These are phyloP conservation scores for Boletus rubroflammeus DNA, from an alignment of 768 basidiomycete genomes.

Conservation along the genomic window DNA sequence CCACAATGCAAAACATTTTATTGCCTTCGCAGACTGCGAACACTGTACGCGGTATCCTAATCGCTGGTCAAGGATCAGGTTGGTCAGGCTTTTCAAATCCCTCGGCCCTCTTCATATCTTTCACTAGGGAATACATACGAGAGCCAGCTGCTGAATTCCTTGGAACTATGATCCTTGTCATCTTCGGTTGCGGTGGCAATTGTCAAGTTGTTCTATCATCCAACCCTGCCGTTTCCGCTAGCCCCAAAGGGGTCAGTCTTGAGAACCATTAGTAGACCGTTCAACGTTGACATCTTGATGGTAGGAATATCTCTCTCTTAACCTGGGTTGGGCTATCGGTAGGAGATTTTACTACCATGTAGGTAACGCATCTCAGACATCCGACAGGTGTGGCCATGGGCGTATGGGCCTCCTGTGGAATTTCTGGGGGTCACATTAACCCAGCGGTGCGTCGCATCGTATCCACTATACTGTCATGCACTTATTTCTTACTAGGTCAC, in stretches of 20 bases:
- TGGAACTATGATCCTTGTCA: constrained; percentile 53
- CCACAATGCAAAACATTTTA: not conserved
- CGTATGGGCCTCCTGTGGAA: constrained; percentile 61
- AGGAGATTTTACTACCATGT: not conserved
- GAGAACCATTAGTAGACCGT: not conserved
- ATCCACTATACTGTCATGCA: not conserved
- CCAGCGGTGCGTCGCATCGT: constrained; percentile 48
- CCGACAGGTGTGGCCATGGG: constrained; percentile 53
- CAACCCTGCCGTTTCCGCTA: constrained; percentile 41
- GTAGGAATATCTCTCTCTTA: constrained; percentile 25
- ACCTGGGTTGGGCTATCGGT: constrained; percentile 34
- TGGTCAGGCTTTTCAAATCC: not conserved
- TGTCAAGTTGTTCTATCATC: constrained; percentile 55
- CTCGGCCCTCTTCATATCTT: constrained; percentile 1
- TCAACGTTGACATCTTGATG: not conserved
- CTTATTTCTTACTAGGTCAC: constrained; percentile 51
- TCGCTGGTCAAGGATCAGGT: constrained; percentile 56
- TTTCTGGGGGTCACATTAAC: constrained; percentile 76
- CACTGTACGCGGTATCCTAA: constrained; percentile 44
- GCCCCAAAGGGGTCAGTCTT: constrained; percentile 52
- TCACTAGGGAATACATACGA: constrained; percentile 41
- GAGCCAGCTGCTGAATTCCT: constrained; percentile 66
- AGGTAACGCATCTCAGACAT: not conserved
- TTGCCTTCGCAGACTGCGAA: constrained; percentile 29
- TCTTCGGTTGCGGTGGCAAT: constrained; percentile 56